Evolutionary conservation across 305 asterid species (phyloP).

Genomic region (Withania somnifera): DNA sequence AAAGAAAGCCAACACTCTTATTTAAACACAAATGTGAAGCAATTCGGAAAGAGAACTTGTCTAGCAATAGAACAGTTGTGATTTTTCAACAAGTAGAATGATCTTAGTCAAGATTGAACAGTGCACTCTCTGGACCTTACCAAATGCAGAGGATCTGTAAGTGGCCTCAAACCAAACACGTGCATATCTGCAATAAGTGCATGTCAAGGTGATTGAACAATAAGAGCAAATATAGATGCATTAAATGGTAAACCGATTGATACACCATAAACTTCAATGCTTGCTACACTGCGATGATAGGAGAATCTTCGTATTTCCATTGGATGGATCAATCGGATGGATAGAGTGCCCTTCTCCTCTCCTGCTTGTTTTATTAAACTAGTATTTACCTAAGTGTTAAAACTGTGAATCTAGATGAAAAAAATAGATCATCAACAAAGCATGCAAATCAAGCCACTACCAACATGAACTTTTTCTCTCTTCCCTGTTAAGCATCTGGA

Average conservation of each 20-base stretch:
- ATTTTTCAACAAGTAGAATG: neutral
- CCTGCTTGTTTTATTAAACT: constrained; percentile 1
- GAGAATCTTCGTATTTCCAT: too few species aligned
- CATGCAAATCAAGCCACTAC: neutral
- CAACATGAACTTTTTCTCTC: neutral
- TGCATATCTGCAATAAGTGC: constrained; percentile 72
- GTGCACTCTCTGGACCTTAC: constrained; percentile 39
- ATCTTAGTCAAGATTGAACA: constrained; percentile 9
- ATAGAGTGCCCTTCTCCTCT: too few species aligned
- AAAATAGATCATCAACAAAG: neutral
- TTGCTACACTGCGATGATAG: neutral
- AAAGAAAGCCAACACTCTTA: neutral
- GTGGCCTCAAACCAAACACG: constrained; percentile 75
- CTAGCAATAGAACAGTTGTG: neutral
- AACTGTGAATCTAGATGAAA: neutral
- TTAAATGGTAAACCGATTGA: neutral
- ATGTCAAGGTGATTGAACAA: constrained; percentile 18
- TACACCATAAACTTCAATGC: neutral
- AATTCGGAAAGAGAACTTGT: neutral
- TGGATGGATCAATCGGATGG: too few species aligned
- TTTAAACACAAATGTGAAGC: neutral
- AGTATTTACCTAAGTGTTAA: neutral
- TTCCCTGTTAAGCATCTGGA: neutral
- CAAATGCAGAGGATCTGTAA: constrained; percentile 78
- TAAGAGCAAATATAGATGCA: neutral